A percentile compares a stretch with the other conserved stretches of the same genome.
phyloP scores from a whole-genome alignment of 768 basidiomycete genomes.

The Myochromella boudieri region DNA sequence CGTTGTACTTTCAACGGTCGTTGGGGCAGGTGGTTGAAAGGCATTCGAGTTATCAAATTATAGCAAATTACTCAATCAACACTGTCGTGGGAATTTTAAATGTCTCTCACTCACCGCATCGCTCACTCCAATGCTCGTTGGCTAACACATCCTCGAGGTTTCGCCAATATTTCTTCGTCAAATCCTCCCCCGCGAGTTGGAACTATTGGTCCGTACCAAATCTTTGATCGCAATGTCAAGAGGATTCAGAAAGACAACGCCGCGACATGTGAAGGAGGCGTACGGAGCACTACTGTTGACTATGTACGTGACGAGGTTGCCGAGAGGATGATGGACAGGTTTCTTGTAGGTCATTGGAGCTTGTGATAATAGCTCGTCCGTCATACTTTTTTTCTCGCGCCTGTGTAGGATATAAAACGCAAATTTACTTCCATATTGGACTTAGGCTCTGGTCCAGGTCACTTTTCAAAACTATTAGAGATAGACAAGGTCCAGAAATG shows the following conservation, averaged over 20 bases:
- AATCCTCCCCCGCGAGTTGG: conserved; percentile 40
- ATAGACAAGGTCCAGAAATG: conserved; percentile 64
- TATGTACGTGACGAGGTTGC: conserved; percentile 91
- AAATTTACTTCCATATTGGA: conserved; percentile 81
- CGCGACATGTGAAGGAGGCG: conserved; percentile 53
- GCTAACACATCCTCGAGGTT: conserved; percentile 31
- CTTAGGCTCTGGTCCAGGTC: conserved; percentile 88
- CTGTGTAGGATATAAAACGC: conserved; percentile 82
- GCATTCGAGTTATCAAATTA: neutral
- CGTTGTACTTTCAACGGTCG: too few relatives aligned
- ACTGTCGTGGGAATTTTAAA: conserved; percentile 18
- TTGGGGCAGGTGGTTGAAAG: neutral
- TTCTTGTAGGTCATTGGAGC: conserved; percentile 55
- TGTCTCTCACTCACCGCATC: conserved; percentile 23
- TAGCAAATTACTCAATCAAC: neutral
- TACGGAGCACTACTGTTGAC: conserved; percentile 76
- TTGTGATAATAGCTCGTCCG: conserved; percentile 6
- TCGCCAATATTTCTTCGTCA: conserved; percentile 49
- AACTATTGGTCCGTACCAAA: conserved; percentile 66
- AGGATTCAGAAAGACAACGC: conserved; percentile 76
- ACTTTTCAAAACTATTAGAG: conserved; percentile 84
- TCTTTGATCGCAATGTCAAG: conserved; percentile 87
- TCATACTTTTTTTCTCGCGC: conserved; percentile 1
- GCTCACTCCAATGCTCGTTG: conserved; percentile 13
- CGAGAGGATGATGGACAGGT: conserved; percentile 85